These are phyloP conservation scores for Cutaneotrichosporon cyanovorans DNA, from an alignment of 1,284 basidiomycete genomes.

Conservation along the genomic window DNA sequence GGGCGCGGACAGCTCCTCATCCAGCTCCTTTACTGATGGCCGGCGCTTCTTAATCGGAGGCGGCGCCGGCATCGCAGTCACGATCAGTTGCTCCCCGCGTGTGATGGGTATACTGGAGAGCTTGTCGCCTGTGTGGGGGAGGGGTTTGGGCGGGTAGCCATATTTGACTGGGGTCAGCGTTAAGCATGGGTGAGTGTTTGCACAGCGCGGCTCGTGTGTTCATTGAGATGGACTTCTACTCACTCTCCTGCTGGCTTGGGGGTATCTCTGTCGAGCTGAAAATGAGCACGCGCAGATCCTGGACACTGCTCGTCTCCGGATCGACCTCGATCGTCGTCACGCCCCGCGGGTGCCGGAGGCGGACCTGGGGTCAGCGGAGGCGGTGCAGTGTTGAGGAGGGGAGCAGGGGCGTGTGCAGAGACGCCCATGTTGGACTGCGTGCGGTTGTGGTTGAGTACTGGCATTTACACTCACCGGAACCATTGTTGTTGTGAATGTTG, in stretches of 20 bases:
- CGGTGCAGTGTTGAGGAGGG: neutral
- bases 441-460: too few relatives aligned
- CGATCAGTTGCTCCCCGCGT: slow-evolving; percentile 73
- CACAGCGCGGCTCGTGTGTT: too few relatives aligned
- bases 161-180: slow-evolving; percentile 61
- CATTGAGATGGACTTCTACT: slow-evolving; percentile 32
- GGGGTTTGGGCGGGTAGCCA: slow-evolving; percentile 69
- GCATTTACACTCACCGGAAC: too few relatives aligned
- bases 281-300: slow-evolving; percentile 65
- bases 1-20: slow-evolving; percentile 29
- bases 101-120: slow-evolving; percentile 67
- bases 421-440: neutral
- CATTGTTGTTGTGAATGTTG: too few relatives aligned
- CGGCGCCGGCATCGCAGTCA: slow-evolving; percentile 49
- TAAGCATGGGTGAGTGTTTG: too few relatives aligned
- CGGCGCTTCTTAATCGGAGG: slow-evolving; percentile 18
- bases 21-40: slow-evolving; percentile 31
- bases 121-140: slow-evolving; percentile 55
- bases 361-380: slow-evolving; percentile 45
- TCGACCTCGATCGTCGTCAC: slow-evolving; percentile 65
- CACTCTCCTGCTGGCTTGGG: slow-evolving; percentile 68
- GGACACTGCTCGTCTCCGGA: slow-evolving; percentile 53
- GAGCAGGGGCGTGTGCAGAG: neutral
- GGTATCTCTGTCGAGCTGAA: slow-evolving; percentile 60
- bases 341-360: slow-evolving; percentile 71